These are phyloP conservation scores for Cytospora paraplurivora DNA, from an alignment of 2,329 filamentous ascomycete species.

Conservation along the genomic window DNA sequence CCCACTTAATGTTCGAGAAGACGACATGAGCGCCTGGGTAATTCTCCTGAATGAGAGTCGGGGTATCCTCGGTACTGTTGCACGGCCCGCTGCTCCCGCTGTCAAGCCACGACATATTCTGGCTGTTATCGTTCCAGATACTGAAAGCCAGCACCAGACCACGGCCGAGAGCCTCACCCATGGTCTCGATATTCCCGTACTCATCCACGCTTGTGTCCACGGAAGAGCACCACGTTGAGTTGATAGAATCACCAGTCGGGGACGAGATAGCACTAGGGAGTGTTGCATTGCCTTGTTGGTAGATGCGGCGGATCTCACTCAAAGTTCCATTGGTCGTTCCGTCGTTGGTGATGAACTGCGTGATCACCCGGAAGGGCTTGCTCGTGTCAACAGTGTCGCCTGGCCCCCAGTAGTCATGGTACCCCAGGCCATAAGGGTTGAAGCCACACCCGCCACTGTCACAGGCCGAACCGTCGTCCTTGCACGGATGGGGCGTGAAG, in stretches of 20 bases:
- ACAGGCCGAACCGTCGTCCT: constrained; percentile 42
- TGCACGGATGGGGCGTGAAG: constrained; percentile 60
- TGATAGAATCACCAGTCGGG: constrained; percentile 42
- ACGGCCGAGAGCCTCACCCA: constrained; percentile 43
- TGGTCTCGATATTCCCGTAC: constrained; percentile 38
- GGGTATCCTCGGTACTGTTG: constrained; percentile 49
- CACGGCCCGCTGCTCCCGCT: constrained; percentile 49
- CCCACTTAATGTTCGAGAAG: constrained; percentile 55
- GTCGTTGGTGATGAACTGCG: constrained; percentile 45
- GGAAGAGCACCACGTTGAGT: constrained; percentile 51
- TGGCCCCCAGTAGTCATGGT: constrained; percentile 35
- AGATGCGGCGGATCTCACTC: constrained; percentile 47
- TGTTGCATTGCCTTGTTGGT: constrained; percentile 48
- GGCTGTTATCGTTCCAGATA: constrained; percentile 51
- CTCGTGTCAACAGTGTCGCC: constrained; percentile 50
- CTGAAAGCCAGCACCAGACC: constrained; percentile 50
- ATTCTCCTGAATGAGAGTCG: constrained; percentile 46
- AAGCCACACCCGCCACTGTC: constrained; percentile 61
- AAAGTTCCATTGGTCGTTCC: constrained; percentile 44
- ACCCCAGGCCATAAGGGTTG: constrained; percentile 32
- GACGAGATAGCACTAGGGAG: constrained; percentile 38
- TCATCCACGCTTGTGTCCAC: constrained; percentile 24
- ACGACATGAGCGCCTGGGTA: constrained; percentile 47
- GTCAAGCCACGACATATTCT: constrained; percentile 55
- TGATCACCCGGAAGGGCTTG: constrained; percentile 42